Percentiles rank a stretch among this genome's conserved stretches.
Conservation (phyloP, 768 basidiomycete species). For the Mycena amicta region DNA sequence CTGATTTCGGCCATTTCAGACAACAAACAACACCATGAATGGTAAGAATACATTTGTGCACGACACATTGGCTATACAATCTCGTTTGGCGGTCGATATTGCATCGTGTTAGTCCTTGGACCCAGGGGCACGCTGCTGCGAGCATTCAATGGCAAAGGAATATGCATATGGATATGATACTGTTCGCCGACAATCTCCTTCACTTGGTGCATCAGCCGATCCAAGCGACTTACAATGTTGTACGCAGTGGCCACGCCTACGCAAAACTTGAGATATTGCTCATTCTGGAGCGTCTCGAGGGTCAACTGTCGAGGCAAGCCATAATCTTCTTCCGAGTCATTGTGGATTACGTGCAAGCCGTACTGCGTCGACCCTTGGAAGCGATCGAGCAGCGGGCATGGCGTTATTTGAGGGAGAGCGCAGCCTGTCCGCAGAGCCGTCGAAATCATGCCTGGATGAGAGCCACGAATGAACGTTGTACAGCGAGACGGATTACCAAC, state of each 20-base stretch:
- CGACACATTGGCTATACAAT: slow-evolving; percentile 4
- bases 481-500: slow-evolving; percentile 23
- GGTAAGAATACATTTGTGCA: not conserved
- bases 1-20: not conserved
- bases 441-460: slow-evolving; percentile 66
- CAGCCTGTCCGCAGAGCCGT: slow-evolving; percentile 72
- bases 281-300: slow-evolving; percentile 70
- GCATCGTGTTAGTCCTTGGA: slow-evolving; percentile 29
- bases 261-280: slow-evolving; percentile 79
- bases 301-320: slow-evolving; percentile 74
- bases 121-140: slow-evolving; percentile 32
- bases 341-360: slow-evolving; percentile 67
- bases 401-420: slow-evolving; percentile 85
- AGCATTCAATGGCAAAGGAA: slow-evolving; percentile 39
- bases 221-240: slow-evolving; percentile 70
- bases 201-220: slow-evolving; percentile 76
- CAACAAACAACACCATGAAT: slow-evolving; percentile 1
- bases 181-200: slow-evolving; percentile 89
- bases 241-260: slow-evolving; percentile 74
- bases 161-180: slow-evolving; percentile 80
- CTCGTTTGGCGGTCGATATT: slow-evolving; percentile 16
- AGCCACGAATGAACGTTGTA: not conserved
- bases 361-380: slow-evolving; percentile 43
- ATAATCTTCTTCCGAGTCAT: slow-evolving; percentile 74
- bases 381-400: slow-evolving; percentile 63